Percentiles rank a stretch among this genome's conserved stretches.
phyloP scores from a whole-genome alignment of 140 eudicot genomes.

The Flaveria floridana region DNA sequence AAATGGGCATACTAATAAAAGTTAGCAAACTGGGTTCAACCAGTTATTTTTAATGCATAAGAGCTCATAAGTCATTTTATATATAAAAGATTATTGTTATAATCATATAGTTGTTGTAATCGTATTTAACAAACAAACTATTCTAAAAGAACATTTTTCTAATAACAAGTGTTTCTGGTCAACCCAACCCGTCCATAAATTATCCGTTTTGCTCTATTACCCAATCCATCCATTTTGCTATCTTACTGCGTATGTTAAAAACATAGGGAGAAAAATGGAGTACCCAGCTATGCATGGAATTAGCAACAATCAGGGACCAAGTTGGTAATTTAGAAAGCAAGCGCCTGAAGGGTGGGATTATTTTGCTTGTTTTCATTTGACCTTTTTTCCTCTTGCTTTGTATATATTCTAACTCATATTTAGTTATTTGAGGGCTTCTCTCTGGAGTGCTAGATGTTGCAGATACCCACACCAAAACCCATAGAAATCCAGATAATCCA shows the following conservation, averaged over 20 bases:
- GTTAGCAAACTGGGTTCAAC: background rate
- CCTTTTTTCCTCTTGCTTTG: slow-evolving; percentile 43
- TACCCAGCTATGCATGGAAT: slow-evolving; percentile 99
- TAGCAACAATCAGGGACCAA: slow-evolving; percentile 91
- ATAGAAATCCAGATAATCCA: slow-evolving; percentile 84
- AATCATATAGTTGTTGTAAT: background rate
- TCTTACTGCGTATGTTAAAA: slow-evolving; percentile 3
- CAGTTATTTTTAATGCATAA: background rate
- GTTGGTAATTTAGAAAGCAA: slow-evolving; percentile 91
- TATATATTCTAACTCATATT: slow-evolving; percentile 69
- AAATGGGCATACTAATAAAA: background rate
- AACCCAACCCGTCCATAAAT: background rate
- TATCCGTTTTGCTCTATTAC: slow-evolving; percentile 1
- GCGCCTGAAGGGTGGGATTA: slow-evolving; percentile 81
- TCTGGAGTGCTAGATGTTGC: slow-evolving; percentile 97
- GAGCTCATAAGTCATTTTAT: background rate
- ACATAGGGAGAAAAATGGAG: slow-evolving; percentile 21
- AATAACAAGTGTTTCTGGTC: background rate
- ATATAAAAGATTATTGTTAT: background rate
- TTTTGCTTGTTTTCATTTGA: slow-evolving; percentile 43
- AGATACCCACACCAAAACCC: slow-evolving; percentile 94
- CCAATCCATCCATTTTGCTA: background rate
- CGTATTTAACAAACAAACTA: background rate
- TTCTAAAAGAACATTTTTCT: background rate
- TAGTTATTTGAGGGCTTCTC: slow-evolving; percentile 66